Conservation (phyloP, 1,284 basidiomycete species). For the Ceratobasidium sp. region DNA sequence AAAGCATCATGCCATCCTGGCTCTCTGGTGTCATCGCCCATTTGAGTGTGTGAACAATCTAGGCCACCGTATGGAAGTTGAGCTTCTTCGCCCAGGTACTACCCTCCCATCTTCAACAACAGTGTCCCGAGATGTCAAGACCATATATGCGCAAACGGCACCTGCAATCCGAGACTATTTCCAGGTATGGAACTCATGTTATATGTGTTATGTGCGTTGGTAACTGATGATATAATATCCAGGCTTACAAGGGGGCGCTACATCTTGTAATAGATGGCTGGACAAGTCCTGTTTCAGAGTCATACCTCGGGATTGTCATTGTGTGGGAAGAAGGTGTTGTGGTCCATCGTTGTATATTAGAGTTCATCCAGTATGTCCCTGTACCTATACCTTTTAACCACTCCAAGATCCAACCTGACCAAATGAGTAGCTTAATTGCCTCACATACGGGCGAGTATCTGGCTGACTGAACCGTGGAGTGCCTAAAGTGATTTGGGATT, state of each 20-base stretch:
- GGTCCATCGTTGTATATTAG: constrained; percentile 53
- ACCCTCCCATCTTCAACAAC: constrained; percentile 51
- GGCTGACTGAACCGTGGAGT: constrained; percentile 51
- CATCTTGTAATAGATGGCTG: constrained; percentile 56
- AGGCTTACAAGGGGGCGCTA: too few species aligned
- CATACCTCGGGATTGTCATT: constrained; percentile 54
- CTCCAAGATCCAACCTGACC: too few species aligned
- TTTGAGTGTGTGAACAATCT: constrained; percentile 51
- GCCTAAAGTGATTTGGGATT: constrained; percentile 52
- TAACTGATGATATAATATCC: too few species aligned
- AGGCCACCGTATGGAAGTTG: constrained; percentile 51
- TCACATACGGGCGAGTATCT: constrained; percentile 54
- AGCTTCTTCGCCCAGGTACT: constrained; percentile 52
- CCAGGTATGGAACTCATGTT: constrained; percentile 48
- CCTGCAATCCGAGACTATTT: constrained; percentile 51
- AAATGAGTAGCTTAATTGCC: constrained; percentile 52
- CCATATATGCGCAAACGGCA: constrained; percentile 50
- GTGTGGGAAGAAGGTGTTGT: constrained; percentile 52
- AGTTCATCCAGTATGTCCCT: constrained; percentile 53
- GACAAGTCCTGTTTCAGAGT: constrained; percentile 53
- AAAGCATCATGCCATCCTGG: neutral
- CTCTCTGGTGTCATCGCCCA: constrained; percentile 44
- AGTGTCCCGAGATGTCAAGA: constrained; percentile 51
- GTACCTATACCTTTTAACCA: too few species aligned
- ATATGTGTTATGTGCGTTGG: too few species aligned